Conservation (phyloP, 371 early-diverging fungal genomes). For the Capniomyces stellatus region DNA sequence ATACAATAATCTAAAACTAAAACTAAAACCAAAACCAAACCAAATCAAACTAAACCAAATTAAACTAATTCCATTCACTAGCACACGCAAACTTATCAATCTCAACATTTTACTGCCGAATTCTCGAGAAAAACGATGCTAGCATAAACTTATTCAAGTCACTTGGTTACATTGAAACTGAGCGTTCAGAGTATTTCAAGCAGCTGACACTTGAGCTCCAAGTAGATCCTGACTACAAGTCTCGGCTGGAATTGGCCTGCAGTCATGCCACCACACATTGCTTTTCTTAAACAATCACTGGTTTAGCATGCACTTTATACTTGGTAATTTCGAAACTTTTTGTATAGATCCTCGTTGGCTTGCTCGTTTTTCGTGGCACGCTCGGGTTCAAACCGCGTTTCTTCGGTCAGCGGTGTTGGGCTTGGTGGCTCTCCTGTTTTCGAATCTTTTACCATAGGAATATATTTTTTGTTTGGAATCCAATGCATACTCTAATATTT, state of each 20-base stretch:
- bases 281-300: too few species aligned
- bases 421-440: not conserved
- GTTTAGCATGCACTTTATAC: too few species aligned
- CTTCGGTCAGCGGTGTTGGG: not conserved
- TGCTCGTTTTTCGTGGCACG: too few species aligned
- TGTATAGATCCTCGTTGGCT: not conserved
- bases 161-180: slow-evolving; percentile 47
- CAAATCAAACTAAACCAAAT: too few species aligned
- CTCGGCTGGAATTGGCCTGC: too few species aligned
- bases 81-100: slow-evolving; percentile 34
- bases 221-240: not conserved
- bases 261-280: too few species aligned
- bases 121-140: slow-evolving; percentile 49
- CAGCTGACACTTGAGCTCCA: slow-evolving; percentile 40
- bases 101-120: slow-evolving; percentile 53
- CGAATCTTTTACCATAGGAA: not conserved
- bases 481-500: too few species aligned
- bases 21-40: too few species aligned
- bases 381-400: not conserved
- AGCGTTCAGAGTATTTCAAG: slow-evolving; percentile 45
- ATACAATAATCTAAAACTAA: not conserved
- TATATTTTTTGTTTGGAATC: not conserved
- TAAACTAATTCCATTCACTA: too few species aligned
- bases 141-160: slow-evolving; percentile 52
- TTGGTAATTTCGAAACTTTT: not conserved